Percentiles rank a stretch among this genome's conserved stretches.
phyloP scores from a whole-genome alignment of 352 stramenopile genomes.

The Pythium apleroticum region DNA sequence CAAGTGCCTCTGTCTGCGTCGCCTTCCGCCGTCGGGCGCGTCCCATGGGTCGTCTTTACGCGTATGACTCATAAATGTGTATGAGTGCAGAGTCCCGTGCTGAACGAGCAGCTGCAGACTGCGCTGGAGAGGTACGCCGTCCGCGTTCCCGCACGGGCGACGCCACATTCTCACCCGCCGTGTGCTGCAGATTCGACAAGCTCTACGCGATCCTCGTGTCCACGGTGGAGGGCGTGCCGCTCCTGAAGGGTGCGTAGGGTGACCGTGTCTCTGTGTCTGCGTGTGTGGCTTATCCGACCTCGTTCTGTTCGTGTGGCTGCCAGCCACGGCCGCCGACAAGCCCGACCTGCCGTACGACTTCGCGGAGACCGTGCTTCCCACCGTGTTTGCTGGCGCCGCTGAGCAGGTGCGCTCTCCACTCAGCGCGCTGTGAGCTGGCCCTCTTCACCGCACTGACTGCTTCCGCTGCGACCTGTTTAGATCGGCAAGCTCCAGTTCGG shows the following conservation, averaged over 20 bases:
- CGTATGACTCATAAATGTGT: background rate
- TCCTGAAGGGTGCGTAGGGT: slow-evolving; percentile 54
- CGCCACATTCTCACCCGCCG: background rate
- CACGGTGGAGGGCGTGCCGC: slow-evolving; percentile 72
- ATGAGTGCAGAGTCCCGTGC: slow-evolving; percentile 45
- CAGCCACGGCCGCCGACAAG: slow-evolving; percentile 49
- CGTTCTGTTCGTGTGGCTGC: background rate
- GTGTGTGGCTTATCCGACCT: background rate
- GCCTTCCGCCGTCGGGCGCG: background rate
- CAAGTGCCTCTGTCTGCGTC: background rate
- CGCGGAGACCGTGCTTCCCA: slow-evolving; percentile 74
- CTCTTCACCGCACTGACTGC: background rate
- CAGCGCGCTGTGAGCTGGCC: background rate
- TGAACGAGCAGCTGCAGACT: slow-evolving; percentile 62
- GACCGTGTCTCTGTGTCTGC: background rate
- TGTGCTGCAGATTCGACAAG: slow-evolving; percentile 55
- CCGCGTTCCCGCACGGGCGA: background rate
- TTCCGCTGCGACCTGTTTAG: slow-evolving; percentile 21
- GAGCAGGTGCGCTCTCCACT: slow-evolving; percentile 49
- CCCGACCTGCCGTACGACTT: slow-evolving; percentile 59
- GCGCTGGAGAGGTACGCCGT: slow-evolving; percentile 46
- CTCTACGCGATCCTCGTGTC: slow-evolving; percentile 78
- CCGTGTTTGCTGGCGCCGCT: slow-evolving; percentile 70
- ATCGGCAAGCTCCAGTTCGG: slow-evolving; percentile 83
- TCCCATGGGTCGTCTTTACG: background rate